Evolutionary conservation across 768 basidiomycete species (phyloP), one percentile per base, ranked within the genome.

Genomic region (Coprinellus aureogranulatus): DNA sequence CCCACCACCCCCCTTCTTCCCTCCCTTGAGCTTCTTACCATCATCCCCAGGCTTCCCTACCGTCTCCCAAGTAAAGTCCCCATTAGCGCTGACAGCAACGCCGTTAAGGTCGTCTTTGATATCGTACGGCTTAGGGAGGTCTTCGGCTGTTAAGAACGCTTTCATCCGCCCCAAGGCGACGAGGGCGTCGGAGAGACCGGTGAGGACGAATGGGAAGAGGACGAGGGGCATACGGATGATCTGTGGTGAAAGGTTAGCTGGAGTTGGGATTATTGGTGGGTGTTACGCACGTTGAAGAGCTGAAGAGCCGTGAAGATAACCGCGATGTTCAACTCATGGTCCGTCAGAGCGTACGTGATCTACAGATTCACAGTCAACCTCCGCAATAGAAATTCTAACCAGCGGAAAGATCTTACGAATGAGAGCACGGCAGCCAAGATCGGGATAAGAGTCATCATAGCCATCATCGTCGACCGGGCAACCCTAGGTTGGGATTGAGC

Each of bases 331-430:
- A 87, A 75, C 6, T 71, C 64, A 57, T 87, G 83, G 9, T 82
- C 83, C 28, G 72, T 81, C 18, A 88, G 67, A 1, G 78, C 75
- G 62, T 88, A 89, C 0, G 86, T 85, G 60, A 89, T 82, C 81
- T 88, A 66, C n/a, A n/a, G n/a, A n/a, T n/a, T n/a, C n/a, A n/a
- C n/a, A n/a, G n/a, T n/a, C n/a, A n/a, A n/a, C n/a, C n/a, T n/a
- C n/a, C n/a, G n/a, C n/a, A n/a, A n/a, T n/a, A n/a, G n/a, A n/a
- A n/a, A n/a, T n/a, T n/a, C n/a, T n/a, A n/a, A n/a, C n/a, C n/a
- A n/a, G n/a, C n/a, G n/a, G n/a, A n/a, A n/a, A n/a, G 34, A 34
- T 6, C 34, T 34, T 54, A 85, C 84, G 61, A 83, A 81, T 26
- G 80, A 75, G 47, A 83, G 62, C 42, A 85, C 71, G 4, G 81